Percentiles rank a stretch among this genome's conserved stretches.
These are phyloP conservation scores for Talaromyces amestolkiae DNA, from an alignment of 2,329 filamentous ascomycete genomes.

Conservation along the genomic window DNA sequence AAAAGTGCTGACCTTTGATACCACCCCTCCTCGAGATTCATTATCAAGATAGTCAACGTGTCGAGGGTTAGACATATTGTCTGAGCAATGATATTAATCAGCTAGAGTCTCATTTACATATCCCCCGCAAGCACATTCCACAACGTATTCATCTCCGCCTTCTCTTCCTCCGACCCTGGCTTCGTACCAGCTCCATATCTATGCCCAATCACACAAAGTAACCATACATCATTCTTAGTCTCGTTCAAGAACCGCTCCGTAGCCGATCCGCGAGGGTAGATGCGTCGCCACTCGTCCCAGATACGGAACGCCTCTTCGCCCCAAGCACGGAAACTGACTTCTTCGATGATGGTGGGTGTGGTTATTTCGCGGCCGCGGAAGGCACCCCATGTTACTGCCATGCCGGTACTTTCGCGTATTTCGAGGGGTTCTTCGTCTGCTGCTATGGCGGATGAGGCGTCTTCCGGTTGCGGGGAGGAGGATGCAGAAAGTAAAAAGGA, in stretches of 20 bases:
- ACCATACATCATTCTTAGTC: constrained; percentile 70
- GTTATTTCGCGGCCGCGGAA: constrained; percentile 96
- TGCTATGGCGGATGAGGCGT: constrained; percentile 12
- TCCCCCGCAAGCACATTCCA: constrained; percentile 40
- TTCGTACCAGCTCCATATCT: constrained; percentile 44
- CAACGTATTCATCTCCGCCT: constrained; percentile 40
- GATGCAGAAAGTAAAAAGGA: constrained; percentile 41
- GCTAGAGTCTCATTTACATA: constrained; percentile 12
- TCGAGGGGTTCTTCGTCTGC: constrained; percentile 48
- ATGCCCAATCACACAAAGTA: constrained; percentile 68
- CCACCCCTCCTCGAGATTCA: background rate
- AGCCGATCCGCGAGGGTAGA: constrained; percentile 73
- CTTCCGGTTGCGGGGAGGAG: constrained; percentile 24
- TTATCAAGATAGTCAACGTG: background rate
- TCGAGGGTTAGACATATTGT: background rate
- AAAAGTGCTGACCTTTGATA: constrained; percentile 26
- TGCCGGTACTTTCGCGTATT: constrained; percentile 58
- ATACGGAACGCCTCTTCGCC: constrained; percentile 93
- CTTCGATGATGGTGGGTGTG: constrained; percentile 94
- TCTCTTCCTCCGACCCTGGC: constrained; percentile 37
- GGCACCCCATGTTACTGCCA: constrained; percentile 95
- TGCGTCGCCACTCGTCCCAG: constrained; percentile 88
- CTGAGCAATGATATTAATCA: background rate
- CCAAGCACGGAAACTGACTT: constrained; percentile 91
- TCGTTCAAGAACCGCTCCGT: constrained; percentile 69